Evolutionary conservation across 305 asterid genomes (phyloP), one percentile per base, ranked within the genome.

Genomic region (Coffea humblotiana): DNA sequence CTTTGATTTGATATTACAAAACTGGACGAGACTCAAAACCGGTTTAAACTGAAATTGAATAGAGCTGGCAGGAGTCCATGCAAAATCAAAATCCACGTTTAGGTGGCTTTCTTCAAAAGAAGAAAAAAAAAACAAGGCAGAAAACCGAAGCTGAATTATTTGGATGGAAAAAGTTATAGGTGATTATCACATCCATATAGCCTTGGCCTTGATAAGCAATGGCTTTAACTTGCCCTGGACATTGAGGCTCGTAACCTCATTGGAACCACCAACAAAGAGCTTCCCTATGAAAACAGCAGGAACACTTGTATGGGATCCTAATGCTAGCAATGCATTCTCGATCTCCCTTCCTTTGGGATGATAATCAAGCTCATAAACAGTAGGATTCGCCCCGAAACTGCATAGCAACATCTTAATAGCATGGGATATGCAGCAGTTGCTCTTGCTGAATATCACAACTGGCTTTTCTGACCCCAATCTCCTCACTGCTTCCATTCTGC

Each of bases 201-300:
- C 96, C 75, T 81, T 83, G 15, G 94, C 94, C 77, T 86, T 82
- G 40, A 89, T 84, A 70, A 92, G 96, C 81, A 84, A 69, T 12
- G 91, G 85, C 84, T 83, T 91, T 79, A 92, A 90, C 85, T 89
- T 68, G 4, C 96, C 91, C 76, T 76, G 84, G 52, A 91, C 77
- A 82, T 88, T 87, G 65, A 92, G 94, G 84, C 90, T 90, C 84
- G 90, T 89, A 27, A 90, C 80, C 83, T 92, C 94, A 79, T 92
- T 81, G 18, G 96, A 84, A 25, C 96, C 96, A 63, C 97, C 96
- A 14, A 91, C 56, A 51, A 90, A 87, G 0, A 86, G 54, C 15
- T 77, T 75, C 23, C 92, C 97, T 2, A 92, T 84, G 82, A 92
- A 91, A 74, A 92, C 92, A 0, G 92, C 91, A n/a, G 97, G 97